phyloP scores from a whole-genome alignment of 2,329 filamentous ascomycete genomes.

The Pyrenophora tritici-repentis region DNA sequence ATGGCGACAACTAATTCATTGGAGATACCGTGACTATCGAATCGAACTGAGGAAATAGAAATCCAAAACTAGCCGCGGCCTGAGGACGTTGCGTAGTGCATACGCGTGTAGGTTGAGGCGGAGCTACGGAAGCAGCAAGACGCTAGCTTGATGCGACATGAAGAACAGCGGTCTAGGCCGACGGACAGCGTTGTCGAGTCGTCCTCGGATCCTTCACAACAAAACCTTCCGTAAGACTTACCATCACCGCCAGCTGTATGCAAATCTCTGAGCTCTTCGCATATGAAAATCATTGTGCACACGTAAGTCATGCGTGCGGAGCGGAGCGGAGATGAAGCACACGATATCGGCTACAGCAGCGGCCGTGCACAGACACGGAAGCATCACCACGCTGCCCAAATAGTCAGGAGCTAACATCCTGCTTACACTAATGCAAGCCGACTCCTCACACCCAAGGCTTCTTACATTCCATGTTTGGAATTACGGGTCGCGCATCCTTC shows the following conservation, averaged over 20 bases:
- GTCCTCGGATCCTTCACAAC: constrained; percentile 6
- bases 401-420: constrained; percentile 9
- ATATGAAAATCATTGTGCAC: too few species aligned
- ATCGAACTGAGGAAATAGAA: not conserved
- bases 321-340: too few species aligned
- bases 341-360: too few species aligned
- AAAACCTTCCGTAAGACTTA: constrained; percentile 4
- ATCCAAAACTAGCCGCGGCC: not conserved
- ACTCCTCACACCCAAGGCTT: constrained; percentile 8
- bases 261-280: not conserved
- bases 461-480: constrained; percentile 22
- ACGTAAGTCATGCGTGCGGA: too few species aligned
- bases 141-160: constrained; percentile 15
- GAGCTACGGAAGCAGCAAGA: constrained; percentile 13
- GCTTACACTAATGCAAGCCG: constrained; percentile 17
- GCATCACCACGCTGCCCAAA: constrained; percentile 5
- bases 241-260: not conserved
- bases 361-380: too few species aligned
- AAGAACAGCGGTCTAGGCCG: constrained; percentile 2
- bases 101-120: constrained; percentile 25
- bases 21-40: constrained; percentile 5
- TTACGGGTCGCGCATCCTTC: not conserved
- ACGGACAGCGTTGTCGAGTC: not conserved
- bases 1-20: constrained; percentile 18
- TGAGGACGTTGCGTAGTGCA: constrained; percentile 11